Percentiles rank a stretch among this genome's conserved stretches.
Evolutionary conservation across 371 early-diverging fungal species (phyloP).

Genomic region (Coemansia sp.): DNA sequence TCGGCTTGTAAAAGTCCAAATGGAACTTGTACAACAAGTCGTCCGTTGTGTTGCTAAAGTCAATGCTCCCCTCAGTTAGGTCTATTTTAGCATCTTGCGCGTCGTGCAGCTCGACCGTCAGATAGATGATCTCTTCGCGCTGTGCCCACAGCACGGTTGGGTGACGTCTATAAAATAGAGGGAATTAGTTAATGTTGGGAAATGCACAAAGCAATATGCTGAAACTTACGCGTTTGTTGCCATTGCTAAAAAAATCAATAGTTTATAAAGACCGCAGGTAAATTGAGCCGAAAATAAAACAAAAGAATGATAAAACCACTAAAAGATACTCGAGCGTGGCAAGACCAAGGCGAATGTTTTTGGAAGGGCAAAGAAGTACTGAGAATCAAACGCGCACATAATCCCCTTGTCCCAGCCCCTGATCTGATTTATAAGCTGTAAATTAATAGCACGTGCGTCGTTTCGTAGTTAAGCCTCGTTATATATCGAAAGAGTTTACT

Average conservation of each 20-base stretch:
- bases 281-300: background rate
- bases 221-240: background rate
- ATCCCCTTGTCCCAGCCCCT: background rate
- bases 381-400: background rate
- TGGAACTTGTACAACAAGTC: constrained; percentile 71
- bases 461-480: too few species aligned
- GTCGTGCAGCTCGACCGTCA: constrained; percentile 85
- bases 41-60: constrained; percentile 58
- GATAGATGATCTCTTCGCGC: constrained; percentile 71
- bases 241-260: background rate
- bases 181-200: background rate
- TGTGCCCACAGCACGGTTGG: constrained; percentile 94
- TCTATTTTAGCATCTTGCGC: constrained; percentile 62
- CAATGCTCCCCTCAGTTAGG: constrained; percentile 58
- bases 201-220: background rate
- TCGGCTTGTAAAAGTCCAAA: constrained; percentile 69
- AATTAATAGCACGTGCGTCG: too few species aligned
- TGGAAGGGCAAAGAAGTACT: background rate
- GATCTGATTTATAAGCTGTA: background rate
- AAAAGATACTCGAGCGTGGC: background rate
- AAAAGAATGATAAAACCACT: background rate
- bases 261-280: background rate
- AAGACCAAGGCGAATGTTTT: background rate
- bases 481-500: too few species aligned
- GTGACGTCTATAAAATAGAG: constrained; percentile 28